These are phyloP conservation scores for Epicoccum nigrum DNA, from an alignment of 2,329 filamentous ascomycete species.

Conservation along the genomic window DNA sequence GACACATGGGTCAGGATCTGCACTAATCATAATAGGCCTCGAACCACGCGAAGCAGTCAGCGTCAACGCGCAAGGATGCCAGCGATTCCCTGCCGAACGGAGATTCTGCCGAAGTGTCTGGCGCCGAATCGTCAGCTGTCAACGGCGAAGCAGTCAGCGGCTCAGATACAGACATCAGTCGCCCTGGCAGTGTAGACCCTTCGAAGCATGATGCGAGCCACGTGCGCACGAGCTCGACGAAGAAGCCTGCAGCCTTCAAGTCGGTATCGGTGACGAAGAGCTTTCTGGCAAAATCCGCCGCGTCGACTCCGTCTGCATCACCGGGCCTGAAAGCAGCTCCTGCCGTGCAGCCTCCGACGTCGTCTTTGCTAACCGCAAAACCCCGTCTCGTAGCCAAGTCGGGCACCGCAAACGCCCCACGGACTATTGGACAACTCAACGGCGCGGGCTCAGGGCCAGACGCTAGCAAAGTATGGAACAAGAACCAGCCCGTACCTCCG, in stretches of 20 bases:
- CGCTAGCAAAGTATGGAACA: constrained; percentile 82
- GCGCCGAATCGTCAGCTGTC: constrained; percentile 39
- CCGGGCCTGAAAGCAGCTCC: constrained; percentile 61
- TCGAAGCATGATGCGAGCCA: constrained; percentile 65
- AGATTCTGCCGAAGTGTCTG: constrained; percentile 42
- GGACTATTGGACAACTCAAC: constrained; percentile 61
- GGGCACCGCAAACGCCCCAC: constrained; percentile 62
- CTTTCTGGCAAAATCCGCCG: constrained; percentile 75
- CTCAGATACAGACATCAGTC: constrained; percentile 77
- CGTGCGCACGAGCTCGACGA: constrained; percentile 61
- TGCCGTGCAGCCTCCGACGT: constrained; percentile 40
- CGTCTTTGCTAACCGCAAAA: constrained; percentile 61
- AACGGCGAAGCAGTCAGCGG: constrained; percentile 74
- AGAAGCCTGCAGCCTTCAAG: constrained; percentile 82
- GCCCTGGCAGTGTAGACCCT: constrained; percentile 59
- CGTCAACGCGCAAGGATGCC: constrained; percentile 19
- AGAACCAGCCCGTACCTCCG: constrained; percentile 76
- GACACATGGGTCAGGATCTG: neutral
- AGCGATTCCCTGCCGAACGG: constrained; percentile 44
- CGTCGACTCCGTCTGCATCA: constrained; percentile 59
- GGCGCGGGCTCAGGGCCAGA: constrained; percentile 69
- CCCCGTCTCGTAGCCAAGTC: constrained; percentile 79
- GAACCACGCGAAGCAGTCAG: constrained; percentile 20
- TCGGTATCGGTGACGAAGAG: constrained; percentile 84
- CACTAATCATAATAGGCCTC: constrained; percentile 28